These are phyloP conservation scores for Globisporangium takayamanum DNA, from an alignment of 352 stramenopile genomes.

Conservation along the genomic window DNA sequence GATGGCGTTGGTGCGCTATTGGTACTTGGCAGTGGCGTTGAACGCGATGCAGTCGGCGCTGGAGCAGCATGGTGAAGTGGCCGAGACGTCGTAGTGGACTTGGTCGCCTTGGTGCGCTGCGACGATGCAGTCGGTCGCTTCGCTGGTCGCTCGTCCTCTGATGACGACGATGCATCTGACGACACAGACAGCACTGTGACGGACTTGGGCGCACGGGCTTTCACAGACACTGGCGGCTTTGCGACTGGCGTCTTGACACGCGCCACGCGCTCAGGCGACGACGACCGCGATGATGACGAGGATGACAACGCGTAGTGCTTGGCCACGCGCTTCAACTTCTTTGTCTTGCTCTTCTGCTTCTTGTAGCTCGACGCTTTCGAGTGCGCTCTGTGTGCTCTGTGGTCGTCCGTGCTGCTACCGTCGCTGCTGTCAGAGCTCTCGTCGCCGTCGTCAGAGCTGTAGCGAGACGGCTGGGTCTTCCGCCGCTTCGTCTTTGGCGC, in stretches of 20 bases:
- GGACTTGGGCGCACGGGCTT: no score
- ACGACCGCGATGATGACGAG: no score
- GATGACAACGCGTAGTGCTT: neutral
- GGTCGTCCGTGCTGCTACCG: neutral
- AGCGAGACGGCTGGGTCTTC: neutral
- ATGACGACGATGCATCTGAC: neutral
- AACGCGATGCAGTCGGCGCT: neutral
- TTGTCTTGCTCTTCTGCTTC: neutral
- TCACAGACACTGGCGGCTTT: no score
- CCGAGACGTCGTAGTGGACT: neutral
- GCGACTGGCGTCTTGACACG: no score
- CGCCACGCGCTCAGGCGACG: no score
- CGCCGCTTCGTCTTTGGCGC: neutral
- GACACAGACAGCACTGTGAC: neutral
- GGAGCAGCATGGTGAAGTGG: neutral
- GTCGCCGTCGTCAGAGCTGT: slow-evolving; percentile 2
- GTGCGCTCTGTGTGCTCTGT: neutral
- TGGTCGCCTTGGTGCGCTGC: neutral
- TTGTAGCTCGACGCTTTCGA: neutral
- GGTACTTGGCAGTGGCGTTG: neutral
- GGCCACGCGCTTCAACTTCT: neutral
- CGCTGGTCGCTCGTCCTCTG: neutral
- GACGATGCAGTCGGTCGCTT: neutral
- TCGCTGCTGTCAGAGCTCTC: slow-evolving; percentile 2
- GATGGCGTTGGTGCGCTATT: neutral